A percentile compares a stretch with the other conserved stretches of the same genome.
These are phyloP conservation scores for Sechiopsis laciniata DNA, from an alignment of 306 rosid genomes.

Conservation along the genomic window DNA sequence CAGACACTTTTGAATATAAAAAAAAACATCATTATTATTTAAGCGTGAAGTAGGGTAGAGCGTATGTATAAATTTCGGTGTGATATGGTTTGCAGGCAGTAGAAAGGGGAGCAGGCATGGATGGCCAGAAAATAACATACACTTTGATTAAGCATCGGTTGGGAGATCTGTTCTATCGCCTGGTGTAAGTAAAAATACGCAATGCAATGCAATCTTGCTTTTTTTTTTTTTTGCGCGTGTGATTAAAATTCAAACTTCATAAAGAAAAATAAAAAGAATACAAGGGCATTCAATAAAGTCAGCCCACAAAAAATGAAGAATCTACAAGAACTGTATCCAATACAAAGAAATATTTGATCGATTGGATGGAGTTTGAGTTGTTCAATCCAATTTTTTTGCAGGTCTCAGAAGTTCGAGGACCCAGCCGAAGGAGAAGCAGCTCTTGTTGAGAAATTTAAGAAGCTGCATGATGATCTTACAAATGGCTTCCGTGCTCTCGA, in stretches of 20 bases:
- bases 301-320: no score
- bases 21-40: background rate
- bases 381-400: constrained; percentile 24
- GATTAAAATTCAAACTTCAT: no score
- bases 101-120: constrained; percentile 95
- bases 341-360: background rate
- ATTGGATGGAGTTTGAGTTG: background rate
- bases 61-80: background rate
- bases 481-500: constrained; percentile 95
- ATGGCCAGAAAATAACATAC: constrained; percentile 86
- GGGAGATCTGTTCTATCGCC: constrained; percentile 96
- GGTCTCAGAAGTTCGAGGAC: constrained; percentile 98
- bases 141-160: constrained; percentile 82
- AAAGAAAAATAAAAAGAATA: no score
- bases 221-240: no score
- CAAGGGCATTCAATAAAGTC: no score
- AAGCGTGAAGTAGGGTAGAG: background rate
- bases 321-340: no score
- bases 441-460: constrained; percentile 66
- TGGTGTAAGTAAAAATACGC: constrained; percentile 57
- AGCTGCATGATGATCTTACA: constrained; percentile 79
- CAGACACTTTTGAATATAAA: no score
- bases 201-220: no score
- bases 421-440: constrained; percentile 94
- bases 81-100: constrained; percentile 53